Evolutionary conservation across 257 asterid genomes (phyloP).

Genomic region (Fraxinus americana): DNA sequence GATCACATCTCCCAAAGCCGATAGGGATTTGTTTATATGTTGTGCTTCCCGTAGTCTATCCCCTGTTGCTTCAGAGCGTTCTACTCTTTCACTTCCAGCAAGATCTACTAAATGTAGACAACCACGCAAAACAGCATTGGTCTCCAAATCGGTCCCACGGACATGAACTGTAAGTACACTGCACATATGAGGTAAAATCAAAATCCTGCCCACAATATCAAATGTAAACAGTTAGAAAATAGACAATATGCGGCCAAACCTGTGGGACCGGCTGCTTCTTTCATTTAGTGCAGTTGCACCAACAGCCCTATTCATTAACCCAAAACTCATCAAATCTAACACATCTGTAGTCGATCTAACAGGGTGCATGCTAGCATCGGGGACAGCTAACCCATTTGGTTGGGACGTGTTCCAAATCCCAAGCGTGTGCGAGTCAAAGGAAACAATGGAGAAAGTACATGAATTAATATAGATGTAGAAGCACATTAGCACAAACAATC

Average conservation of each 20-base stretch:
- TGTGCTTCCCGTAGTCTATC: conserved; percentile 96
- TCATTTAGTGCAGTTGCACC: conserved; percentile 95
- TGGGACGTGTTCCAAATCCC: conserved; percentile 92
- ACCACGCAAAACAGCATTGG: conserved; percentile 73
- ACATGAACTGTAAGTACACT: conserved; percentile 95
- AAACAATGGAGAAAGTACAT: conserved; percentile 33
- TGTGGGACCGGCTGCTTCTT: conserved; percentile 98
- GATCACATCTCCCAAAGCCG: conserved; percentile 97
- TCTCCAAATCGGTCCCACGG: conserved; percentile 86
- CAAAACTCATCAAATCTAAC: conserved; percentile 77
- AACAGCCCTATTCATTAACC: conserved; percentile 84
- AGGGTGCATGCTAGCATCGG: conserved; percentile 94
- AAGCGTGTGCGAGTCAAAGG: conserved; percentile 86
- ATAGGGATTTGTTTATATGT: conserved; percentile 87
- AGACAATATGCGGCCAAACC: conserved; percentile 40
- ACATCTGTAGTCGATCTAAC: conserved; percentile 84
- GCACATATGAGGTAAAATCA: conserved; percentile 28
- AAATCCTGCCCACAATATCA: conserved; percentile 26
- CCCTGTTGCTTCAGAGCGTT: conserved; percentile 91
- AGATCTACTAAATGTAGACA: conserved; percentile 96
- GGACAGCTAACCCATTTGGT: conserved; percentile 94
- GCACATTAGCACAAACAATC: conserved; percentile 11
- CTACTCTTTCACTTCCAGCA: conserved; percentile 99
- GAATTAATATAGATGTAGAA: neutral
- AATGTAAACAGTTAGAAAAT: conserved; percentile 2